Percentiles rank a stretch among this genome's conserved stretches.
Conservation (phyloP, 2,329 filamentous ascomycete genomes). For the Aspergillus japonicus region DNA sequence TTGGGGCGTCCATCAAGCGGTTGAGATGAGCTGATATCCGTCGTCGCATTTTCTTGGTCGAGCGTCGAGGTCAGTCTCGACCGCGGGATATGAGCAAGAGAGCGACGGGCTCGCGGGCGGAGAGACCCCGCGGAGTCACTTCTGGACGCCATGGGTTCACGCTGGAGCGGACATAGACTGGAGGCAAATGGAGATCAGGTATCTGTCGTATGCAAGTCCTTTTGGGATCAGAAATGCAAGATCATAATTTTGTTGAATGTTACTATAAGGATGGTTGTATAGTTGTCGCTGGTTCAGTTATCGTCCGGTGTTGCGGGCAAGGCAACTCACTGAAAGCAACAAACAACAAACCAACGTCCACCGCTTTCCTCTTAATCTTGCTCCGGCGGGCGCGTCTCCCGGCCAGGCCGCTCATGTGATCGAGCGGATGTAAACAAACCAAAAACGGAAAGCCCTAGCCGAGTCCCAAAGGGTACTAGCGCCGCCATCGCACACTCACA, state of each 20-base stretch:
- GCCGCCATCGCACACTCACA: conserved; percentile 36
- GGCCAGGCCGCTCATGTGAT: conserved; percentile 30
- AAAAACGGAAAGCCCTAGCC: conserved; percentile 42
- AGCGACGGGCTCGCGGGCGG: conserved; percentile 60
- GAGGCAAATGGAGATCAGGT: not conserved
- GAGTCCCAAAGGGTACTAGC: conserved; percentile 35
- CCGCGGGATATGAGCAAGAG: conserved; percentile 63
- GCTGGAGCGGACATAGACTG: conserved; percentile 16
- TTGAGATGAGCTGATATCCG: conserved; percentile 57
- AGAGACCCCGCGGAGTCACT: conserved; percentile 32
- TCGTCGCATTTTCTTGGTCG: conserved; percentile 77
- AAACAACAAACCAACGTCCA: not conserved
- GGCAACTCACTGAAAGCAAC: no score
- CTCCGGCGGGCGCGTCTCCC: conserved; percentile 29
- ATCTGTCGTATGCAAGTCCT: not conserved
- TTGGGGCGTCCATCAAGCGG: conserved; percentile 25
- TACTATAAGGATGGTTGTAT: not conserved
- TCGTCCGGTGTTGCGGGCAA: not conserved
- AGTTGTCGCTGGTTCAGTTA: not conserved
- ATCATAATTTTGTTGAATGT: not conserved
- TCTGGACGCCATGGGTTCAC: conserved; percentile 35
- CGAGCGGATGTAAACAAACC: conserved; percentile 43
- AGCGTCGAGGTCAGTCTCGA: conserved; percentile 47
- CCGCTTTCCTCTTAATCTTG: not conserved
- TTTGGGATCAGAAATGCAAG: not conserved